Evolutionary conservation across 352 stramenopile species (phyloP).

Genomic region (Phytophthora palmivora): DNA sequence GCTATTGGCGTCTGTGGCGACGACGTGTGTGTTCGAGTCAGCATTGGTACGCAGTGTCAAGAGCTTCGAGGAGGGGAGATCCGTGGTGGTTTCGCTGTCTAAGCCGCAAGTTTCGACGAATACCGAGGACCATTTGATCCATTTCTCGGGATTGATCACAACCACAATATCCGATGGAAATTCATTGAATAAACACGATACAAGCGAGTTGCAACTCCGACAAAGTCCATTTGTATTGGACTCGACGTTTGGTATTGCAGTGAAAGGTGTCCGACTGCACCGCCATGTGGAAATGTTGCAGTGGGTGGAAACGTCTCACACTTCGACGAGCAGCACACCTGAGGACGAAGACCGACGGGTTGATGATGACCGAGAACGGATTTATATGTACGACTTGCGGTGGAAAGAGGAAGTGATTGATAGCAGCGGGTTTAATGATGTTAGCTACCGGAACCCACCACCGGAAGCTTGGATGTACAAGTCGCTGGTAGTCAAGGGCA

Average conservation of each 20-base stretch:
- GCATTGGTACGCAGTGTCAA: slow-evolving; percentile 52
- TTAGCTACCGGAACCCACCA: slow-evolving; percentile 69
- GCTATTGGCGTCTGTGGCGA: slow-evolving; percentile 56
- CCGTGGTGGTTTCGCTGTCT: slow-evolving; percentile 35
- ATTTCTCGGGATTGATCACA: slow-evolving; percentile 64
- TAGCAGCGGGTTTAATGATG: slow-evolving; percentile 65
- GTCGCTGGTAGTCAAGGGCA: slow-evolving; percentile 37
- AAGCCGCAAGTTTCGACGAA: slow-evolving; percentile 23
- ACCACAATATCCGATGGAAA: slow-evolving; percentile 20
- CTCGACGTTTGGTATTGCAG: slow-evolving; percentile 61
- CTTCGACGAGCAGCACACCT: slow-evolving; percentile 46
- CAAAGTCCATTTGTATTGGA: slow-evolving; percentile 69
- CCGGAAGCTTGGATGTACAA: slow-evolving; percentile 60
- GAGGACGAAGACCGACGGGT: slow-evolving; percentile 55
- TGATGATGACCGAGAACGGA: slow-evolving; percentile 66
- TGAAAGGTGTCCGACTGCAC: slow-evolving; percentile 68
- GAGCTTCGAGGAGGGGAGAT: slow-evolving; percentile 60
- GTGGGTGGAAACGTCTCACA: slow-evolving; percentile 82
- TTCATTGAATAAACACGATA: slow-evolving; percentile 13
- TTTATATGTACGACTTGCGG: slow-evolving; percentile 74
- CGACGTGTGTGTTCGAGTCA: slow-evolving; percentile 64
- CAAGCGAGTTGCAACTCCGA: slow-evolving; percentile 28
- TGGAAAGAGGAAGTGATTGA: slow-evolving; percentile 64
- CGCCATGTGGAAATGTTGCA: slow-evolving; percentile 83
- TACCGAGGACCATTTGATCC: slow-evolving; percentile 47